These are phyloP conservation scores for Nitzschia sp. DNA, from an alignment of 108 stramenopile species.

Conservation along the genomic window DNA sequence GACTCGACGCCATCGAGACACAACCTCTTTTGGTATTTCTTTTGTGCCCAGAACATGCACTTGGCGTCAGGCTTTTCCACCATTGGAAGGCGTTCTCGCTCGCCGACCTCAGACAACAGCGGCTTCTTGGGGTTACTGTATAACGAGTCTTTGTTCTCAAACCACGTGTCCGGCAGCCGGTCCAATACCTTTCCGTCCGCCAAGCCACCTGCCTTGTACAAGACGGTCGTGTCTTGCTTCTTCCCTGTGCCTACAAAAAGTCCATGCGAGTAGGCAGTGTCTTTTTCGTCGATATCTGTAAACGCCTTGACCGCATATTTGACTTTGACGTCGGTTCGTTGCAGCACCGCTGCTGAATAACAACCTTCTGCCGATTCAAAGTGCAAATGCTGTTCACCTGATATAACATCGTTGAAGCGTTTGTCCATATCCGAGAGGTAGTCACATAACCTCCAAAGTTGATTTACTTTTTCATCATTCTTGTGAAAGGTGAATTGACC, in stretches of 20 bases:
- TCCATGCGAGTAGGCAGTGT: conserved; percentile 70
- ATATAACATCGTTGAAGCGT: conserved; percentile 53
- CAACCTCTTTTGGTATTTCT: conserved; percentile 73
- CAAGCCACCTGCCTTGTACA: conserved; percentile 65
- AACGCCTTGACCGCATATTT: conserved; percentile 91
- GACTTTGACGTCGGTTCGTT: conserved; percentile 67
- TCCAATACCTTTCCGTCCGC: conserved; percentile 36
- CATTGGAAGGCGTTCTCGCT: conserved; percentile 36
- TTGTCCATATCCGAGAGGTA: conserved; percentile 82
- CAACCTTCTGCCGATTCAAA: conserved; percentile 94
- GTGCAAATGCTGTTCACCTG: conserved; percentile 39
- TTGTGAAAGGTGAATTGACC: conserved; percentile 95
- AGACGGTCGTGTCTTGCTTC: conserved; percentile 44
- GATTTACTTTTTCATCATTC: conserved; percentile 74
- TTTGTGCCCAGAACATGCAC: conserved; percentile 91
- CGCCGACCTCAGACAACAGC: conserved; percentile 56
- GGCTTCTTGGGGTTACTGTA: conserved; percentile 44
- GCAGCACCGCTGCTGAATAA: conserved; percentile 79
- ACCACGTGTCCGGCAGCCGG: conserved; percentile 56
- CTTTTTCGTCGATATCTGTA: conserved; percentile 66
- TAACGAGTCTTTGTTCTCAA: conserved; percentile 43
- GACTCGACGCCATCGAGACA: conserved; percentile 58
- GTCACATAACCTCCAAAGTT: conserved; percentile 83
- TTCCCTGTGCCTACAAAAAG: conserved; percentile 51
- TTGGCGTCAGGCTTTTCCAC: conserved; percentile 47